Evolutionary conservation across 129 eudicot genomes (phyloP).

Genomic region (Escallonia rubra): DNA sequence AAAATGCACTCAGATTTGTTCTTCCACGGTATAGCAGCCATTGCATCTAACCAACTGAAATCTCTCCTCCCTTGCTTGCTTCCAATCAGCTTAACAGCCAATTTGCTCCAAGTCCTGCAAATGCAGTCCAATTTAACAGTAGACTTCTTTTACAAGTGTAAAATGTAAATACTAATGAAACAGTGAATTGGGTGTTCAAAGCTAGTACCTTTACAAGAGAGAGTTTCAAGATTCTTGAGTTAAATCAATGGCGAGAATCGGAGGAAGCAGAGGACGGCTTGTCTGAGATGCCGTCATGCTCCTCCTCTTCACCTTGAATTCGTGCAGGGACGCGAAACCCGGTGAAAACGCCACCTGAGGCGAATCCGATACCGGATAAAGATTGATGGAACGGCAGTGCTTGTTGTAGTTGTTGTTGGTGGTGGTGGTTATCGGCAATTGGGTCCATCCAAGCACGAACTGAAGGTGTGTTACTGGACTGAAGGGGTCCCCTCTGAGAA

Average conservation of each 20-base stretch:
- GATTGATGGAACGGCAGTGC: constrained; percentile 39
- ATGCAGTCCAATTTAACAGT: background rate
- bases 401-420: constrained; percentile 25
- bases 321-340: constrained; percentile 84
- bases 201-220: constrained; percentile 35
- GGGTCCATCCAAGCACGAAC: constrained; percentile 88
- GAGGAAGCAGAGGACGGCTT: constrained; percentile 98
- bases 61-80: constrained; percentile 12
- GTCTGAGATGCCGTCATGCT: constrained; percentile 77
- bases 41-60: constrained; percentile 24
- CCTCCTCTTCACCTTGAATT: constrained; percentile 88
- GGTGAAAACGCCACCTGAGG: constrained; percentile 55
- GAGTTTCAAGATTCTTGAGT: constrained; percentile 18
- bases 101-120: constrained; percentile 22
- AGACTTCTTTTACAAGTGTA: background rate
- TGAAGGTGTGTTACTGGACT: constrained; percentile 89
- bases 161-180: background rate
- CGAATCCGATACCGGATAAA: constrained; percentile 52
- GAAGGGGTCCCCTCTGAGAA: constrained; percentile 99
- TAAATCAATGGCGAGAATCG: constrained; percentile 72
- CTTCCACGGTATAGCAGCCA: constrained; percentile 39
- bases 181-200: background rate
- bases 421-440: constrained; percentile 30
- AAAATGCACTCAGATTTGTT: constrained; percentile 52
- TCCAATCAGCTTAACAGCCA: constrained; percentile 4